phyloP scores from a whole-genome alignment of 2,329 filamentous ascomycete genomes.

The Aspergillus sp. region DNA sequence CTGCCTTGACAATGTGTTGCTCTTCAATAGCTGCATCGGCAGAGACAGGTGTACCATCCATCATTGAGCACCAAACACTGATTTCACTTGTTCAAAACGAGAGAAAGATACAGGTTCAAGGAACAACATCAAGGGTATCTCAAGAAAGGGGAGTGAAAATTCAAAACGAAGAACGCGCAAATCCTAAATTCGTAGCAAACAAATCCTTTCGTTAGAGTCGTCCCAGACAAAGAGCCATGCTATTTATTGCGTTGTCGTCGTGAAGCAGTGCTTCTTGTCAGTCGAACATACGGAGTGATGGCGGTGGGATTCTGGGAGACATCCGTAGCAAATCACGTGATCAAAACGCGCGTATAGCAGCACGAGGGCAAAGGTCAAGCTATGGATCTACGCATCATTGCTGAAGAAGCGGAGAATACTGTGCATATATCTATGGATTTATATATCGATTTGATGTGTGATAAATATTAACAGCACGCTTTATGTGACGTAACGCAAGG shows the following conservation, averaged over 20 bases:
- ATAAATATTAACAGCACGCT: background rate
- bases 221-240: too few relatives aligned
- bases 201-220: too few relatives aligned
- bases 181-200: too few relatives aligned
- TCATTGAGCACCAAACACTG: slow-evolving; percentile 7
- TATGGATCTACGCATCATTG: too few relatives aligned
- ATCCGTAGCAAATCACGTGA: background rate
- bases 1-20: slow-evolving; percentile 43
- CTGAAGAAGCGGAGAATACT: too few relatives aligned
- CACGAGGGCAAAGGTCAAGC: too few relatives aligned
- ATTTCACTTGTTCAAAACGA: background rate
- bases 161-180: background rate
- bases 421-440: too few relatives aligned
- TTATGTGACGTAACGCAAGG: background rate
- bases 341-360: background rate
- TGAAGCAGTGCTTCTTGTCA: too few relatives aligned
- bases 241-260: too few relatives aligned
- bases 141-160: background rate
- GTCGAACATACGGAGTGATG: background rate
- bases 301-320: background rate
- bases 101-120: slow-evolving; percentile 1
- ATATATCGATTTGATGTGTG: too few relatives aligned
- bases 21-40: slow-evolving; percentile 21
- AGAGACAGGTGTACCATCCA: slow-evolving; percentile 22
- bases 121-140: slow-evolving; percentile 11